These are phyloP conservation scores for Paraleonurus japonicus DNA, from an alignment of 257 asterid species.

Conservation along the genomic window DNA sequence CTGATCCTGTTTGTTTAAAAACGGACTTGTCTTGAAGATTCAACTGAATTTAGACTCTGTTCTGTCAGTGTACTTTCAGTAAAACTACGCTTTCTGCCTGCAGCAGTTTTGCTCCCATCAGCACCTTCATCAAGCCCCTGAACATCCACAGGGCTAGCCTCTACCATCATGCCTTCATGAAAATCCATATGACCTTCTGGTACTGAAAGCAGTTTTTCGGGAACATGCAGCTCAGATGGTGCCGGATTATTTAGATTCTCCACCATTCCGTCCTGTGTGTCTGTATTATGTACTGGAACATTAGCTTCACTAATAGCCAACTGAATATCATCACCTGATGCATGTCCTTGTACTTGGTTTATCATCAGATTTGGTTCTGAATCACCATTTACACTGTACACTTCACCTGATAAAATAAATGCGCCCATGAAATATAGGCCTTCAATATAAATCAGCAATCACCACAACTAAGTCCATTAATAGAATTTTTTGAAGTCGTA, in stretches of 20 bases:
- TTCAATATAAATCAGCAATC: slow-evolving; percentile 19
- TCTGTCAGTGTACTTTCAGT: slow-evolving; percentile 88
- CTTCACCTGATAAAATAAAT: slow-evolving; percentile 43
- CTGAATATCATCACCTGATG: slow-evolving; percentile 35
- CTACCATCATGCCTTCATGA: slow-evolving; percentile 48
- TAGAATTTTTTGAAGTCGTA: slow-evolving; percentile 11
- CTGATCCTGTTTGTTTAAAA: slow-evolving; percentile 53
- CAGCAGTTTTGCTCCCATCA: slow-evolving; percentile 61
- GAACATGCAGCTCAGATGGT: slow-evolving; percentile 54
- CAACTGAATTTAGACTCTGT: slow-evolving; percentile 75
- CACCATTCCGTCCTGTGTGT: slow-evolving; percentile 23
- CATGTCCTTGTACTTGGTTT: slow-evolving; percentile 35
- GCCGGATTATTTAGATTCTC: slow-evolving; percentile 32
- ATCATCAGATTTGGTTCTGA: slow-evolving; percentile 40
- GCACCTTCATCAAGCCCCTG: slow-evolving; percentile 53
- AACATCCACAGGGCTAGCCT: slow-evolving; percentile 53
- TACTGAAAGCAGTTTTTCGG: slow-evolving; percentile 70
- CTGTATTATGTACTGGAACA: slow-evolving; percentile 34
- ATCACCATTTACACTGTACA: slow-evolving; percentile 27
- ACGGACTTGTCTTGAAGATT: slow-evolving; percentile 64
- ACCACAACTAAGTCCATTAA: not conserved
- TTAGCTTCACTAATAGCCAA: slow-evolving; percentile 34
- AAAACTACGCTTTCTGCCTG: slow-evolving; percentile 76
- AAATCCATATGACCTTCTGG: slow-evolving; percentile 46
- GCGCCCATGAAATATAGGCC: slow-evolving; percentile 34